Percentiles rank a stretch among this genome's conserved stretches.
Evolutionary conservation across 1,284 basidiomycete genomes (phyloP).

Genomic region (Pseudomicrostroma phylloplanum): DNA sequence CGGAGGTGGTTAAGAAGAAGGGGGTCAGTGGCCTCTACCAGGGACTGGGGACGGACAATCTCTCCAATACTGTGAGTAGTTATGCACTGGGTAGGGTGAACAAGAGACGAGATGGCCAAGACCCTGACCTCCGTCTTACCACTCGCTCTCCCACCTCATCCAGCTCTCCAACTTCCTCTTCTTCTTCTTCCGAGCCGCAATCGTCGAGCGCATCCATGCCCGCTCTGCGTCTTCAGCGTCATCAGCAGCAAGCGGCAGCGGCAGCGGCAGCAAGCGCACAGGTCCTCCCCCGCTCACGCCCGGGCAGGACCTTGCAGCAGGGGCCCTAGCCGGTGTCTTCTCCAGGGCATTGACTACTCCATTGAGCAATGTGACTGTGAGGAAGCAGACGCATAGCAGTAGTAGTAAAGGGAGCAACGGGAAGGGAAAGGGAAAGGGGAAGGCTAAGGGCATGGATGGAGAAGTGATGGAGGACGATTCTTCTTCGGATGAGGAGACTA

Average conservation of each 20-base stretch:
- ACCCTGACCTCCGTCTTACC: slow-evolving; percentile 40
- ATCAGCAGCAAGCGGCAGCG: slow-evolving; percentile 2
- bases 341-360: slow-evolving; percentile 54
- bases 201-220: slow-evolving; percentile 22
- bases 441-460: slow-evolving; percentile 5
- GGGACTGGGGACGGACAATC: slow-evolving; percentile 52
- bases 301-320: slow-evolving; percentile 53
- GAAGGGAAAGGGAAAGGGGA: slow-evolving; percentile 16
- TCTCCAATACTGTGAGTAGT: slow-evolving; percentile 52
- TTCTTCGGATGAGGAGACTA: slow-evolving; percentile 41
- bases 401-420: slow-evolving; percentile 19
- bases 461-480: slow-evolving; percentile 15
- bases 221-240: slow-evolving; percentile 9
- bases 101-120: neutral
- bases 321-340: slow-evolving; percentile 52
- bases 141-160: slow-evolving; percentile 33
- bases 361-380: slow-evolving; percentile 54
- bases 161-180: slow-evolving; percentile 27
- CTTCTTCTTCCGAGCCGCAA: slow-evolving; percentile 38
- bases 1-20: slow-evolving; percentile 29
- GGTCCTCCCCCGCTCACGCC: slow-evolving; percentile 37
- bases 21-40: slow-evolving; percentile 44
- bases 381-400: slow-evolving; percentile 51
- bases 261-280: slow-evolving; percentile 8
- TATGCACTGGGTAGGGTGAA: slow-evolving; percentile 37